These are phyloP conservation scores for Leishmania tarentolae DNA, from an alignment of 208 protist genomes.

Conservation along the genomic window DNA sequence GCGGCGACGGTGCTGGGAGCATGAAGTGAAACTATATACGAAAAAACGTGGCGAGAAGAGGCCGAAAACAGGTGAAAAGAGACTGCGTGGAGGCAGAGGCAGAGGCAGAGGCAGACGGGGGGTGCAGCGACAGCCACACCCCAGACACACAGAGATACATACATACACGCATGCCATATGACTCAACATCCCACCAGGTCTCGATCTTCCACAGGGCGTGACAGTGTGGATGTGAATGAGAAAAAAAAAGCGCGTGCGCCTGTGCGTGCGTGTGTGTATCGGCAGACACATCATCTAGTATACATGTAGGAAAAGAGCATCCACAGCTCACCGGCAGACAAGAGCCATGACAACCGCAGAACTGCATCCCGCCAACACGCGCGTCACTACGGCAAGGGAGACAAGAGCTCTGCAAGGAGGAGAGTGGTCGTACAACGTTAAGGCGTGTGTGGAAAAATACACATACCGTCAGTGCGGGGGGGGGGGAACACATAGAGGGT, in stretches of 20 bases:
- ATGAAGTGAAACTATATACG: no score
- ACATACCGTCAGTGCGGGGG: no score
- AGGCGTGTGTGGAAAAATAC: no score
- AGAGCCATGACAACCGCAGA: neutral
- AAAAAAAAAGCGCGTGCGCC: neutral
- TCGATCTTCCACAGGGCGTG: neutral
- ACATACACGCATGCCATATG: neutral
- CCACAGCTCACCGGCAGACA: neutral
- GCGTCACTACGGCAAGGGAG: neutral
- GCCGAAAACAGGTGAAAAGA: neutral
- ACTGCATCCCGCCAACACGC: neutral
- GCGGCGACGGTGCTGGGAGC: neutral
- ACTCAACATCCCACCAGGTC: neutral
- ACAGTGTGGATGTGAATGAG: neutral
- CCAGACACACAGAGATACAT: neutral
- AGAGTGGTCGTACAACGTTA: no score
- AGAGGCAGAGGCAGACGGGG: neutral
- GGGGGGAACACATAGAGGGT: no score
- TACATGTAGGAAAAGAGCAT: neutral
- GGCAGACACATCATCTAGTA: neutral
- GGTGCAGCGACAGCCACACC: neutral
- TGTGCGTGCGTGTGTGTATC: neutral
- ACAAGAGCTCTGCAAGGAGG: neutral
- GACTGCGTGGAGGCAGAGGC: neutral
- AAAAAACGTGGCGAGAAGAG: neutral